Base-by-base conservation (phyloP, 805 yeast species). In the Schwanniomyces sp. region DNA sequence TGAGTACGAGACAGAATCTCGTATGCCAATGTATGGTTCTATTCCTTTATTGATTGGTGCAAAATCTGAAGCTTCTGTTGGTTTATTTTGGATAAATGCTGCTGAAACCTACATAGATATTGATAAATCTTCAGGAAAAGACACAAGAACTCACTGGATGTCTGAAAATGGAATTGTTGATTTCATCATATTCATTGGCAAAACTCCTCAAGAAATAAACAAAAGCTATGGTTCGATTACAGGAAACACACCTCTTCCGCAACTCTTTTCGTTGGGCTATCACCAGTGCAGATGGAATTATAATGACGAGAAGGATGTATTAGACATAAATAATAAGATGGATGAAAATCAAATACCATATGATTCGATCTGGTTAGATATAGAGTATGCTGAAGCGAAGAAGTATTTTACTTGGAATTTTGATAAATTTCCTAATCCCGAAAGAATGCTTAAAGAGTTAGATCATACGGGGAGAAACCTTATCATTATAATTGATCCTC, bases 271-370 rank as follows among this genome's bases (percentile, higher is more conserved):
- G 0, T 64, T 91, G 11, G 98, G 96, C 0, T 89, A 94, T 62
- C 98, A 94, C 62, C 99, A 94, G 67, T 92, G 97, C 62, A 79
- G 98, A 59, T 94, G 99, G 99, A 94, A 94, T 64, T 94, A 94
- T 69, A 88, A 89, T 61, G 91, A 87, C 56, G 91, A 88, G 60
- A 75, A 76, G 9, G 99, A 94, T 66, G 92, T 94, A 1, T 66
- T 90, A n/a, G 81, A 75, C 7, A 86, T 94, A 11, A 78, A 79
- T 53, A 62, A 74, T 1, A 76, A 81, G 47, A 85, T 94, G 78
- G 98, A 92, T 63, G 72, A 78, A 49, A 62, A 80, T 56, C 79
- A 74, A 39, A 82, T 94, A 48, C 97, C 98, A 2, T 88, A 84
- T 62, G 99, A 94, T 63, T 82, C 86, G 11, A 86, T 94, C 44